Percentiles rank a stretch among this genome's conserved stretches.
Evolutionary conservation across 2,329 filamentous ascomycete species (phyloP).

Genomic region (Cladosporium sp.): DNA sequence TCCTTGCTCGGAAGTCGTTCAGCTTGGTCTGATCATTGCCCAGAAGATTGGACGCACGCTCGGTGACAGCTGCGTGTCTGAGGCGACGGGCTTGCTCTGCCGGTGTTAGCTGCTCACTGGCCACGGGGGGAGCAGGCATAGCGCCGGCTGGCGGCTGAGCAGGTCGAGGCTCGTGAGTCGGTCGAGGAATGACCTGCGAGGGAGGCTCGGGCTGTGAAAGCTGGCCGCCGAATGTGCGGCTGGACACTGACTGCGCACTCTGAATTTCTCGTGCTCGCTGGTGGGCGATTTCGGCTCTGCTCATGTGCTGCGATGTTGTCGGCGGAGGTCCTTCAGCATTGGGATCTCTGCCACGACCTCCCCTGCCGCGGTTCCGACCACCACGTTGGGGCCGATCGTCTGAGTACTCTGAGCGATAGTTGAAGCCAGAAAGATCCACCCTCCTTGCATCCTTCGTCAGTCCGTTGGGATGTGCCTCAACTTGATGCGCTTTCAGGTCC

Average conservation of each 20-base stretch:
- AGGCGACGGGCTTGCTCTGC: conserved; percentile 77
- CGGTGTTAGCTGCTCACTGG: conserved; percentile 51
- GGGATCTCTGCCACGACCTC: conserved; percentile 73
- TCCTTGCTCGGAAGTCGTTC: conserved; percentile 68
- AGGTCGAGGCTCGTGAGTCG: conserved; percentile 29
- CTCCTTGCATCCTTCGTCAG: conserved; percentile 79
- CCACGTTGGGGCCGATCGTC: conserved; percentile 47
- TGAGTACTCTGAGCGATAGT: conserved; percentile 69
- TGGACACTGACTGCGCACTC: conserved; percentile 74
- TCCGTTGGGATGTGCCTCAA: conserved; percentile 74
- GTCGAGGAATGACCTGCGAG: conserved; percentile 26
- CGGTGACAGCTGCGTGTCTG: conserved; percentile 78
- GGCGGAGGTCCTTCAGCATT: conserved; percentile 75
- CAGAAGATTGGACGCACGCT: conserved; percentile 77
- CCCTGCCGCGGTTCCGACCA: conserved; percentile 35
- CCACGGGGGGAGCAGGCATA: conserved; percentile 27
- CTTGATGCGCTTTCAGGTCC: conserved; percentile 89
- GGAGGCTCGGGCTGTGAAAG: conserved; percentile 49
- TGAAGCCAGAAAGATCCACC: conserved; percentile 85
- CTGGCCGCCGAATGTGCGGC: conserved; percentile 79
- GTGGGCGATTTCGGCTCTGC: conserved; percentile 84
- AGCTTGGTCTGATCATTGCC: conserved; percentile 74
- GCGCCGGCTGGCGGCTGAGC: conserved; percentile 34
- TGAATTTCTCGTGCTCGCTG: conserved; percentile 91
- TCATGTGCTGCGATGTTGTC: conserved; percentile 73